These are phyloP conservation scores for Podosphaera fusca DNA, from an alignment of 2,329 filamentous ascomycete species.

Conservation along the genomic window DNA sequence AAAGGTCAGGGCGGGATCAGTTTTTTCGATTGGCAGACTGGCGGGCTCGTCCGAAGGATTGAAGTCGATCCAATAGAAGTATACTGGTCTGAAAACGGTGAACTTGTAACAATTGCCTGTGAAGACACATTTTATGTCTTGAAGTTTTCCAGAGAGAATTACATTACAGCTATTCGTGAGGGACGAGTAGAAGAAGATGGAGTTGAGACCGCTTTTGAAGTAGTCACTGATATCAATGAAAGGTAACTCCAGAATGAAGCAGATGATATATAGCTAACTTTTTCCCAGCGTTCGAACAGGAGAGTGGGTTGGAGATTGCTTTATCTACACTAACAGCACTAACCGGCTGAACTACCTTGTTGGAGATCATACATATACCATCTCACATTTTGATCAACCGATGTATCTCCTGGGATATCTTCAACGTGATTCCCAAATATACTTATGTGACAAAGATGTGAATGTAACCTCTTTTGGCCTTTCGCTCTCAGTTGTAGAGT, in stretches of 20 bases:
- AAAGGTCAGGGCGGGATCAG: conserved; percentile 87
- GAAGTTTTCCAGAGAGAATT: conserved; percentile 74
- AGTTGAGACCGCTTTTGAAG: conserved; percentile 86
- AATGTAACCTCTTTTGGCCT: conserved; percentile 74
- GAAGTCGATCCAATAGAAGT: conserved; percentile 54
- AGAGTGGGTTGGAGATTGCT: conserved; percentile 96
- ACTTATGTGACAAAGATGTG: conserved; percentile 90
- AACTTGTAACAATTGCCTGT: conserved; percentile 77
- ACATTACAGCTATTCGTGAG: conserved; percentile 58
- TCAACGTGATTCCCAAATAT: conserved; percentile 81
- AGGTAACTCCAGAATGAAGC: conserved; percentile 26
- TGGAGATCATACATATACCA: conserved; percentile 91
- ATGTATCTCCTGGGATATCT: conserved; percentile 94
- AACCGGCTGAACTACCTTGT: conserved; percentile 96
- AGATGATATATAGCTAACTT: conserved; percentile 8
- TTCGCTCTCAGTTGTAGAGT: conserved; percentile 82
- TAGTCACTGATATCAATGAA: conserved; percentile 88
- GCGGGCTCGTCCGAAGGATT: conserved; percentile 73
- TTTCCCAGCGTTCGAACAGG: conserved; percentile 56
- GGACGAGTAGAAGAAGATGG: conserved; percentile 67
- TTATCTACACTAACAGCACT: conserved; percentile 93
- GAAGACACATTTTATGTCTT: conserved; percentile 92
- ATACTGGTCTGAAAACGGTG: conserved; percentile 94
- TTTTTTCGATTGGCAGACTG: conserved; percentile 89
- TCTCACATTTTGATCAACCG: conserved; percentile 86